Base-by-base conservation (phyloP, 306 rosid genomes). In the Ziziphus jujuba region DNA sequence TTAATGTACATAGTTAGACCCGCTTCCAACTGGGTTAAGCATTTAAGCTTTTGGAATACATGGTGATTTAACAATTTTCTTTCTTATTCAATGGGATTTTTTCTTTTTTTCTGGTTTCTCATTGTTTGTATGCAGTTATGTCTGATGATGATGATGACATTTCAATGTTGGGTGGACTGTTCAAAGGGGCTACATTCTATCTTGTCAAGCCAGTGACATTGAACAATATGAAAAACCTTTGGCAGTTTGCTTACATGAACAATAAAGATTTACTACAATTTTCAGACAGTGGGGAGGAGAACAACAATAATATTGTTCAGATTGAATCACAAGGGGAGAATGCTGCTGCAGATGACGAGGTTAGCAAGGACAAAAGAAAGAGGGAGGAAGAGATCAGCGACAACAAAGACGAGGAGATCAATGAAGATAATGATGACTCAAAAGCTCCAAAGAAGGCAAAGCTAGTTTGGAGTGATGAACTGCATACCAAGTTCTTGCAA, bases 171-270 rank as follows among this genome's bases (percentile, higher is more conserved):
- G 66, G 56, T 2, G 80, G 74, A 11, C 61, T 74, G 9, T 21
- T 61, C 9, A 59, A 71, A 21, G 95, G 86, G 57, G 87, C 85
- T 38, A 34, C 24, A 36, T 24, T 23, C 10, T 77, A 53, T 60
- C 23, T 74, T 6, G 59, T 34, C 13, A 81, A 75, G 49, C 82
- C 84, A 15, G 13, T 79, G 58, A 31, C 36, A 7, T 63, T 60
- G 63, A 21, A 63, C 33, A 70, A 45, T 48, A 31, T 81, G 13
- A 76, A 61, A 23, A 56, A 17, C 57, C 72, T 77, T 0, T 85
- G 89, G 89, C 80, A 72, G 31, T 82, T 76, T 23, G 43, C 66
- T 7, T 13, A 36, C 15, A 56, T 70, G 25, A 71, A 22, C 17
- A 53, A 44, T 23, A 53, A 44, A 54, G 59, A 74, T n/a, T 28